Evolutionary conservation across 202 grass and related monocot species (phyloP).

Genomic region (Schoenoplectus tabernaemontani): DNA sequence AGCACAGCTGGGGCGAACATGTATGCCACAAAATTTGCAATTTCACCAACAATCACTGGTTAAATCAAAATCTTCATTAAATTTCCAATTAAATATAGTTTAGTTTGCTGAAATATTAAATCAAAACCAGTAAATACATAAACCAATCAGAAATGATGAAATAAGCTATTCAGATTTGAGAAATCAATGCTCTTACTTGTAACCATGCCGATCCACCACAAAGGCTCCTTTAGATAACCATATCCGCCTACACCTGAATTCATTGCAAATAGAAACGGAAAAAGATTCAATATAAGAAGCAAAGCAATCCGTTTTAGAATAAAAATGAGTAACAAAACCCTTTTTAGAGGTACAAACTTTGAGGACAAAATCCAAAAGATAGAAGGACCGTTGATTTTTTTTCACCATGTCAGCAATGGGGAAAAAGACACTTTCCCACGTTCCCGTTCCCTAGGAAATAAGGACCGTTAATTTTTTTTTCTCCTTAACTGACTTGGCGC

Average conservation of each 20-base stretch:
- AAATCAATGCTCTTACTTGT: slow-evolving; percentile 52
- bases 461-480: slow-evolving; percentile 2
- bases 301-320: not conserved
- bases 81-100: slow-evolving; percentile 15
- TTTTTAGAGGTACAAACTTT: not conserved
- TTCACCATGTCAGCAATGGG: not conserved
- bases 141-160: not conserved
- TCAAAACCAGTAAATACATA: not conserved
- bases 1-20: slow-evolving; percentile 88
- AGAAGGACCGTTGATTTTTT: no score
- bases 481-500: not conserved
- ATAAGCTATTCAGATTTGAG: slow-evolving; percentile 2
- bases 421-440: not conserved
- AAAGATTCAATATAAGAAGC: not conserved
- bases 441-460: not conserved
- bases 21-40: slow-evolving; percentile 89
- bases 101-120: not conserved
- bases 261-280: not conserved
- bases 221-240: slow-evolving; percentile 85
- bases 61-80: not conserved
- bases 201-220: slow-evolving; percentile 95
- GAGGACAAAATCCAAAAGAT: not conserved
- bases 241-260: slow-evolving; percentile 73
- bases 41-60: slow-evolving; percentile 86
- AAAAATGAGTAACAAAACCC: not conserved